A percentile compares a stretch with the other conserved stretches of the same genome.
phyloP scores from a whole-genome alignment of 2,329 filamentous ascomycete genomes.

The Neofusicoccum cordaticola region DNA sequence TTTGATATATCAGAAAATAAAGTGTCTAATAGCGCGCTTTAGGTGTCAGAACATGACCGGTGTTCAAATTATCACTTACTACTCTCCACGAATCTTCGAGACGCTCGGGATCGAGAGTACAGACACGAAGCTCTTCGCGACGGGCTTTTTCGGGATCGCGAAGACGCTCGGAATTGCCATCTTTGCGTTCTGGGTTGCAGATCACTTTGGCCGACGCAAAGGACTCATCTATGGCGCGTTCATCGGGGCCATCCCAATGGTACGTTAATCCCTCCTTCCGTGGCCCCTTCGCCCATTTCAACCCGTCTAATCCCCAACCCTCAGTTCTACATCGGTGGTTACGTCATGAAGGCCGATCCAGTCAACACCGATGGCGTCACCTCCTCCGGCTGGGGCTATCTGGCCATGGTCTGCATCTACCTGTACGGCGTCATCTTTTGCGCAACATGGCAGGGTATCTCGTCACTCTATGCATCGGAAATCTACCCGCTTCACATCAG shows the following conservation, averaged over 20 bases:
- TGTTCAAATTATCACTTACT: slow-evolving; percentile 38
- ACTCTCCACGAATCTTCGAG: slow-evolving; percentile 38
- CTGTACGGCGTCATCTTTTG: slow-evolving; percentile 55
- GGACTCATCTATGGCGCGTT: slow-evolving; percentile 49
- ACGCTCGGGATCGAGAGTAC: slow-evolving; percentile 46
- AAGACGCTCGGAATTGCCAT: not conserved
- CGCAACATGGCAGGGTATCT: slow-evolving; percentile 43
- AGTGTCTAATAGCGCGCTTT: too few species aligned
- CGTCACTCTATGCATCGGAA: slow-evolving; percentile 48
- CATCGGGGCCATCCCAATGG: slow-evolving; percentile 47
- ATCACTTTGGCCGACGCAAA: slow-evolving; percentile 40
- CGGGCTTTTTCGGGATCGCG: slow-evolving; percentile 50
- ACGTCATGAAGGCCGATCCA: slow-evolving; percentile 53
- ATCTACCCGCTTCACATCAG: slow-evolving; percentile 46
- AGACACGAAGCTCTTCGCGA: slow-evolving; percentile 45
- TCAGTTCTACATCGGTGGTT: slow-evolving; percentile 51
- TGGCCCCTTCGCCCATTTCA: not conserved
- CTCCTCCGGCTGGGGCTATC: slow-evolving; percentile 49
- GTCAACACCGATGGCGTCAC: slow-evolving; percentile 44
- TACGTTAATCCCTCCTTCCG: not conserved
- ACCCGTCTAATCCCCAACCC: too few species aligned
- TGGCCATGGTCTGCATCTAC: slow-evolving; percentile 56
- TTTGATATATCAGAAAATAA: not conserved
- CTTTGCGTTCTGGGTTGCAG: slow-evolving; percentile 33
- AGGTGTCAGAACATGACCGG: slow-evolving; percentile 6